Conservation (phyloP, 208 protist genomes). For the Leishmania arabica region DNA sequence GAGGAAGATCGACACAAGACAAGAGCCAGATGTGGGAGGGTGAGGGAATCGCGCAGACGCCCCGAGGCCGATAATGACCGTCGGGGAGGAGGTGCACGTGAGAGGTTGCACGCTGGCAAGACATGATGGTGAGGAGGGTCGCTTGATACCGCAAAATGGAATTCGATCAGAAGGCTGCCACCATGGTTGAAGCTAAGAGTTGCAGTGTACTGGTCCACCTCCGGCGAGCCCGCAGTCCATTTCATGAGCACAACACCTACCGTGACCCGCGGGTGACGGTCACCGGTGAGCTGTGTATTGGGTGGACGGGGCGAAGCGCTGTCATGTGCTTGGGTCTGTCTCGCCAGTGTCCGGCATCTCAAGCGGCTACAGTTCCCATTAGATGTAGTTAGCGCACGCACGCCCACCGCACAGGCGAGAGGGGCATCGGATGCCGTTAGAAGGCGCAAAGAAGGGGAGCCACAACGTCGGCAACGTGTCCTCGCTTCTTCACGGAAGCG, state of each 20-base stretch:
- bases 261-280: not conserved
- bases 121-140: not conserved
- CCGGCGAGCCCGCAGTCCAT: not conserved
- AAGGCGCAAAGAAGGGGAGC: not conserved
- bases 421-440: not conserved
- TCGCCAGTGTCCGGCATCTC: not conserved
- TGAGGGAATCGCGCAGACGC: not conserved
- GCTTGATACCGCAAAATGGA: not conserved
- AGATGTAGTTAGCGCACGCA: not conserved
- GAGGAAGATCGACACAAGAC: not conserved
- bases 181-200: not conserved
- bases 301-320: not conserved
- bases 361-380: not conserved
- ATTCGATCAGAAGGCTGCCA: not conserved
- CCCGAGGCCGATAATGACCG: not conserved
- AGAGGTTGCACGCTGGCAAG: not conserved
- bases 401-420: not conserved
- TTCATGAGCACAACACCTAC: not conserved
- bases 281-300: not conserved
- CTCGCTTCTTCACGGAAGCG: not conserved
- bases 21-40: not conserved
- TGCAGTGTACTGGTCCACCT: not conserved
- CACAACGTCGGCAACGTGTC: not conserved
- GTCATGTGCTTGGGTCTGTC: not conserved
- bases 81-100: not conserved